Conservation (phyloP, 371 early-diverging fungal genomes). For the Paraphysoderma sedebokerense region DNA sequence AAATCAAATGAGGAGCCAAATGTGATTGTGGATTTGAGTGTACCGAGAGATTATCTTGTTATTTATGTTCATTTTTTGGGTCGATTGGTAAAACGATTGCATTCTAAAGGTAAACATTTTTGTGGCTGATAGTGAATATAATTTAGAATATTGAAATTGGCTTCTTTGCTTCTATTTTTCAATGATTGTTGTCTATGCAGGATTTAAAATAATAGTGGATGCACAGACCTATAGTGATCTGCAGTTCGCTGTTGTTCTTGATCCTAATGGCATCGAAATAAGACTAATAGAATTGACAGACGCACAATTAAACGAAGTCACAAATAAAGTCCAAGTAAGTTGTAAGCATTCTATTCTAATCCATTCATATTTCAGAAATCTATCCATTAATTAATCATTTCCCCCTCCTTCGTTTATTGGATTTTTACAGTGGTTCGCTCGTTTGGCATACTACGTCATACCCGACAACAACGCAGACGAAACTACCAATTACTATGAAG, state of each 20-base stretch:
- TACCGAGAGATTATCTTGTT: slow-evolving; percentile 16
- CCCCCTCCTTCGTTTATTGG: slow-evolving; percentile 22
- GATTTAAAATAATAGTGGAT: slow-evolving; percentile 12
- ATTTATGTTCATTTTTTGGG: slow-evolving; percentile 29
- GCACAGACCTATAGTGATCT: slow-evolving; percentile 11
- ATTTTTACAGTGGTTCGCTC: slow-evolving; percentile 24
- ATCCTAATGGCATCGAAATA: slow-evolving; percentile 29
- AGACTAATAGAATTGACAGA: slow-evolving; percentile 26
- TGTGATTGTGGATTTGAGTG: neutral
- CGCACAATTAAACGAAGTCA: slow-evolving; percentile 15
- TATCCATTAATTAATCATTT: neutral
- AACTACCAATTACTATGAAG: slow-evolving; percentile 14
- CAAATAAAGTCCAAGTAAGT: slow-evolving; percentile 4
- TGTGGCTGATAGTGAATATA: neutral
- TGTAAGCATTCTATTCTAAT: neutral
- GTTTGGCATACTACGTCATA: slow-evolving; percentile 27
- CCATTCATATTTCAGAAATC: neutral
- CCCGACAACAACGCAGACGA: slow-evolving; percentile 14
- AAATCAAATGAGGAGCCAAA: neutral
- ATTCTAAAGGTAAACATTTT: slow-evolving; percentile 15
- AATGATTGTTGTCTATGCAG: too few relatives aligned
- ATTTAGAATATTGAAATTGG: neutral
- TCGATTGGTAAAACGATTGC: slow-evolving; percentile 22
- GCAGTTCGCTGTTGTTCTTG: slow-evolving; percentile 16
- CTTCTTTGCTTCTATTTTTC: too few relatives aligned